A percentile compares a stretch with the other conserved stretches of the same genome.
Evolutionary conservation across 345 rosid species (phyloP).

Genomic region (Eucalyptus dawsonii): DNA sequence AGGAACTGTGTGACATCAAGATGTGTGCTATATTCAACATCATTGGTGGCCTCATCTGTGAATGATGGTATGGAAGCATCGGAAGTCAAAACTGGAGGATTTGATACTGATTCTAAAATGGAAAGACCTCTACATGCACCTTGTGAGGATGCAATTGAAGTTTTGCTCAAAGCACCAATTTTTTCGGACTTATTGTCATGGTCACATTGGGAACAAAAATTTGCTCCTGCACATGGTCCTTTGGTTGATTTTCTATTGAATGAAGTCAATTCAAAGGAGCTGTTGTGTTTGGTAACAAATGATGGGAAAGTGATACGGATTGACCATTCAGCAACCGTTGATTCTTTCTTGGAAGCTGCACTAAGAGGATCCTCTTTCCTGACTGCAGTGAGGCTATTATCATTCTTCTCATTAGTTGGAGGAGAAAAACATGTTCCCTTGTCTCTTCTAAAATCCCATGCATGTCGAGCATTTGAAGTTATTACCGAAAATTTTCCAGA

Average conservation of each 20-base stretch:
- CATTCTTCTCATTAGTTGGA: slow-evolving; percentile 54
- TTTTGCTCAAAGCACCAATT: slow-evolving; percentile 66
- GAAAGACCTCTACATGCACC: slow-evolving; percentile 17
- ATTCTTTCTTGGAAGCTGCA: slow-evolving; percentile 76
- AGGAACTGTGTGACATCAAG: slow-evolving; percentile 36
- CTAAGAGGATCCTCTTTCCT: slow-evolving; percentile 60
- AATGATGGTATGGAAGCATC: slow-evolving; percentile 3
- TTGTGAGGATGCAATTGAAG: slow-evolving; percentile 52
- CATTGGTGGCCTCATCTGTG: slow-evolving; percentile 34
- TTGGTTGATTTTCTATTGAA: slow-evolving; percentile 52
- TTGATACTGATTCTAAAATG: slow-evolving; percentile 3
- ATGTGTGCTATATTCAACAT: slow-evolving; percentile 55
- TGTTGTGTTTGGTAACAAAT: slow-evolving; percentile 66
- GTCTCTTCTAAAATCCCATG: slow-evolving; percentile 61
- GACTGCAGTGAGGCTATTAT: slow-evolving; percentile 62
- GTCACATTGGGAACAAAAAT: slow-evolving; percentile 84
- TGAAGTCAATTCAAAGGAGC: slow-evolving; percentile 53
- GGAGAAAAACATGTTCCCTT: slow-evolving; percentile 62
- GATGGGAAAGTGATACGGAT: slow-evolving; percentile 74
- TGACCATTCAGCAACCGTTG: slow-evolving; percentile 61
- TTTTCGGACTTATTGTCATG: slow-evolving; percentile 60
- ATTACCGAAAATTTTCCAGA: slow-evolving; percentile 26
- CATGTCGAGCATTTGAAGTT: slow-evolving; percentile 62
- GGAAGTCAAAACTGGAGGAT: slow-evolving; percentile 7
- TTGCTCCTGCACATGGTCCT: slow-evolving; percentile 78